A percentile compares a stretch with the other conserved stretches of the same genome.
These are phyloP conservation scores for Fistulinella prunicolor DNA, from an alignment of 768 basidiomycete genomes.

Conservation along the genomic window DNA sequence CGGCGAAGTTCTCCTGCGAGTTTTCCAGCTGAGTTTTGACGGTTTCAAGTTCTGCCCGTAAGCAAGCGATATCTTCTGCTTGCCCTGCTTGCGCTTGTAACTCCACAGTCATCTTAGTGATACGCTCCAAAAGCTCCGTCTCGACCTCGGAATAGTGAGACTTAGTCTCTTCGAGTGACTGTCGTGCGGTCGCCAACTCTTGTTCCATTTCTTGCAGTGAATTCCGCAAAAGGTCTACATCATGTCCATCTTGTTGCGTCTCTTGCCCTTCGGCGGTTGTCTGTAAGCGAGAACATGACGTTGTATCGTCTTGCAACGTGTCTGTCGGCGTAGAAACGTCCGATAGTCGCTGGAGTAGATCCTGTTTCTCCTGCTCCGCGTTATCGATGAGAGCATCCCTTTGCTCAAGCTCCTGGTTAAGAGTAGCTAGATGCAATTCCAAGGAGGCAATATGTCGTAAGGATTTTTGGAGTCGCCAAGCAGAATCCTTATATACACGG, in stretches of 20 bases:
- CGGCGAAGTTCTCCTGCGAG: conserved; percentile 21
- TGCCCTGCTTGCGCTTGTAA: conserved; percentile 10
- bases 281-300: neutral
- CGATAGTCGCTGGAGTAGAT: conserved; percentile 10
- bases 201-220: conserved; percentile 36
- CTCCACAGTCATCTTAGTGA: conserved; percentile 19
- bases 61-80: conserved; percentile 15
- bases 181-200: conserved; percentile 36
- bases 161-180: conserved; percentile 32
- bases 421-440: conserved; percentile 15
- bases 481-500: conserved; percentile 14
- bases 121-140: conserved; percentile 30
- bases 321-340: conserved; percentile 3
- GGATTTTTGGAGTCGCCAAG: conserved; percentile 11
- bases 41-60: conserved; percentile 27
- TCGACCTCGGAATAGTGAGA: conserved; percentile 34
- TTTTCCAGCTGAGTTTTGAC: conserved; percentile 20
- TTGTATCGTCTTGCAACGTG: neutral
- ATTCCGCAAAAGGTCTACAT: conserved; percentile 37
- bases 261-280: conserved; percentile 5
- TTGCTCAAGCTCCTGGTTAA: conserved; percentile 17
- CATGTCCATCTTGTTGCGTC: conserved; percentile 7
- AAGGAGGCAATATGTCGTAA: conserved; percentile 8
- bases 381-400: conserved; percentile 1
- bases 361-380: conserved; percentile 10